Evolutionary conservation across 139 green algal species (phyloP), one percentile per base, ranked within the genome.

Genomic region (Picochlorum sp.): DNA sequence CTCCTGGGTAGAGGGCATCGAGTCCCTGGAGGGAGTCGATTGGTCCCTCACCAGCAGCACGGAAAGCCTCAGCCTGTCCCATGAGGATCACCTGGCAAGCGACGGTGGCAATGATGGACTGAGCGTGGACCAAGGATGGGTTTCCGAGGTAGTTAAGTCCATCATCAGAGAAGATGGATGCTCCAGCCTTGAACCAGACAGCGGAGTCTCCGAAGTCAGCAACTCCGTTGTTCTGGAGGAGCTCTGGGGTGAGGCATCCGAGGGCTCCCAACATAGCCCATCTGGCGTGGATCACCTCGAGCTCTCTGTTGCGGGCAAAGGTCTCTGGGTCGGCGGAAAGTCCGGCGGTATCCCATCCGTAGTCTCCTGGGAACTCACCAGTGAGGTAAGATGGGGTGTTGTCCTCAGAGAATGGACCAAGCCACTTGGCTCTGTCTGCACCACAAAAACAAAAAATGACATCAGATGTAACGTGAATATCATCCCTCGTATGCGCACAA

Each of bases 171-270:
- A 97, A 96, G 86, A 97, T 97, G 76, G 86, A 72, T 51, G 90
- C 79, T 44, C 92, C 92, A 69, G 88, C 90, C 88, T 98, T 97
- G 83, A 93, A 98, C 92, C 92, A 98, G 47, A 90, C 28, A 66
- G 56, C 60, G 24, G 80, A 80, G 52, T 87, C 74, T 79, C 70
- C 62, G 69, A 78, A 78, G 62, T 50, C 44, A 20, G 62, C 72
- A 30, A 47, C 72, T 32, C 72, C 62, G 60, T 68, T 74, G 62
- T 59, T 74, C 52, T 73, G 61, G 62, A 78, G 62, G 24, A 75
- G 65, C 65, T 80, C 74, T 13, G 70, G 74, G 44, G 59, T 74
- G 47, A 80, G 30, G 74, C 74, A 81, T 62, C 73, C 73, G 20
- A 96, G 76, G 45, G 89, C 82, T 68, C 89, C 87, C 38, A 94